A percentile compares a stretch with the other conserved stretches of the same genome.
Evolutionary conservation across 2,329 filamentous ascomycete genomes (phyloP).

Genomic region (Colletotrichum australisinense): DNA sequence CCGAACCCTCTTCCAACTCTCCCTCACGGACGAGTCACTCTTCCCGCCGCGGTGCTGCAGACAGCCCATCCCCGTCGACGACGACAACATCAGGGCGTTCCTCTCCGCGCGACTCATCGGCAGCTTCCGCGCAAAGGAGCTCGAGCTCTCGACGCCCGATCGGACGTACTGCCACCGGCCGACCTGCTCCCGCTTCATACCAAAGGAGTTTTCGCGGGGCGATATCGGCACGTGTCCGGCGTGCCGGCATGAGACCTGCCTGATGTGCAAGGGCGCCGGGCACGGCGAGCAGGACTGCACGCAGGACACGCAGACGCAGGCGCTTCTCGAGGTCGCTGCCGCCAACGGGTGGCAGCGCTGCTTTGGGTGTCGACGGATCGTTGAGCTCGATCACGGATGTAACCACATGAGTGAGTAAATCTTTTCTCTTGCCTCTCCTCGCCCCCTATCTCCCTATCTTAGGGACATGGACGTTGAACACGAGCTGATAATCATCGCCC

Average conservation of each 20-base stretch:
- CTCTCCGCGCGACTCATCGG: too few species aligned
- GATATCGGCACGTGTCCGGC: constrained; percentile 52
- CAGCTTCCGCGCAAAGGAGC: constrained; percentile 54
- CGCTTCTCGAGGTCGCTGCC: constrained; percentile 53
- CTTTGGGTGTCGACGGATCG: constrained; percentile 53
- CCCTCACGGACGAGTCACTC: constrained; percentile 59
- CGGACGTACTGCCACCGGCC: constrained; percentile 61
- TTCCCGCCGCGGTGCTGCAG: constrained; percentile 68
- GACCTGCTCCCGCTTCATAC: constrained; percentile 61
- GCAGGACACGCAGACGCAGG: constrained; percentile 51
- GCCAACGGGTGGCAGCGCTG: constrained; percentile 65
- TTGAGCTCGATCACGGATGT: constrained; percentile 64
- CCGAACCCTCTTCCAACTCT: constrained; percentile 52
- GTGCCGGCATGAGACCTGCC: constrained; percentile 60
- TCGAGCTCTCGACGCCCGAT: constrained; percentile 60
- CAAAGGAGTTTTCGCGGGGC: constrained; percentile 32
- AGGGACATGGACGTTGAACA: too few species aligned
- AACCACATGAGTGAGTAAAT: constrained; percentile 70
- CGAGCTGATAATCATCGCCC: too few species aligned
- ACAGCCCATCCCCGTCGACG: constrained; percentile 51
- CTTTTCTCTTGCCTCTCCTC: too few species aligned
- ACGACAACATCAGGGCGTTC: too few species aligned
- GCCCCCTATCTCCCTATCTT: too few species aligned
- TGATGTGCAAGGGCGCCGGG: constrained; percentile 57
- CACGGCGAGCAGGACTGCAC: constrained; percentile 62